Conservation (phyloP, 192 early-diverging fungal species). For the Backusella tuberculispora region DNA sequence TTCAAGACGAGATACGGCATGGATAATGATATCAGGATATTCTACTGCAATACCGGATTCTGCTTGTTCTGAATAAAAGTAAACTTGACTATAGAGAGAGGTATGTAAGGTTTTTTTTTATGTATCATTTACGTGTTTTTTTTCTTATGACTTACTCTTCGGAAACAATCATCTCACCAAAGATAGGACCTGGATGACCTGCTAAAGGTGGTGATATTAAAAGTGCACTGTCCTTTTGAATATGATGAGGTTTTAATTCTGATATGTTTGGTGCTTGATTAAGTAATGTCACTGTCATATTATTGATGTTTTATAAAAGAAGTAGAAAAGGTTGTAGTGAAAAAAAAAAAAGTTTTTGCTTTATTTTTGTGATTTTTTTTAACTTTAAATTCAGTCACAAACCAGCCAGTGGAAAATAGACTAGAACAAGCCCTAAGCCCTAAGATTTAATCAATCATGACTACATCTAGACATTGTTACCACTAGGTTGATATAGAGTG, state of each 20-base stretch:
- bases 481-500: too few relatives aligned
- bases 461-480: too few relatives aligned
- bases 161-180: conserved; percentile 51
- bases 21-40: conserved; percentile 70
- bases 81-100: conserved; percentile 46
- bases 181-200: conserved; percentile 26
- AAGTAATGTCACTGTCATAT: conserved; percentile 44
- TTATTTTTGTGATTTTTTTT: not conserved
- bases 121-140: too few relatives aligned
- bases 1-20: conserved; percentile 65
- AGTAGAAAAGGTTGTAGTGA: not conserved
- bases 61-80: conserved; percentile 52
- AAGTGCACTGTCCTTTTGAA: conserved; percentile 23
- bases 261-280: conserved; percentile 29
- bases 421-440: too few relatives aligned
- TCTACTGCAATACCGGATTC: conserved; percentile 58
- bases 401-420: not conserved
- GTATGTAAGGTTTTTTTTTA: not conserved
- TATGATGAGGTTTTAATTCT: conserved; percentile 22
- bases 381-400: conserved; percentile 9
- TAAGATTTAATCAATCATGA: too few relatives aligned
- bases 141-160: conserved; percentile 53
- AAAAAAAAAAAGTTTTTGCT: conserved; percentile 9
- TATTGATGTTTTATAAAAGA: not conserved
- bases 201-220: conserved; percentile 40